Evolutionary conservation across 176 grass and related monocot genomes (phyloP).

Genomic region (Thalia dealbata): DNA sequence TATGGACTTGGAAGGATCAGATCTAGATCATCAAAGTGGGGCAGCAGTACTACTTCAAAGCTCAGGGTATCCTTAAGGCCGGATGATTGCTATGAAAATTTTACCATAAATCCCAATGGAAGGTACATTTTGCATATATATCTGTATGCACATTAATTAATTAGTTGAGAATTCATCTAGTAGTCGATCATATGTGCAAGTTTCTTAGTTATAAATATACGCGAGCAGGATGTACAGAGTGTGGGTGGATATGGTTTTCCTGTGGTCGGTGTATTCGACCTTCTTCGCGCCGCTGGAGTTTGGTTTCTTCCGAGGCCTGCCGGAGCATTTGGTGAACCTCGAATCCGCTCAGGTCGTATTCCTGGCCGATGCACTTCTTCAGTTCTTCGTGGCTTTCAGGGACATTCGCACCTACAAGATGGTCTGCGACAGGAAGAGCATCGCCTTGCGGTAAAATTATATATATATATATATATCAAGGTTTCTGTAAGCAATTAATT

Average conservation of each 20-base stretch:
- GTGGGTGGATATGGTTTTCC: constrained; percentile 50
- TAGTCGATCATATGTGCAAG: too few species aligned
- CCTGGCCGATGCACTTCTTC: constrained; percentile 55
- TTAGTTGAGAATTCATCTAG: too few species aligned
- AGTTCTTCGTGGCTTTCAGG: constrained; percentile 66
- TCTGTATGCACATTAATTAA: too few species aligned
- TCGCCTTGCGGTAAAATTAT: constrained; percentile 40
- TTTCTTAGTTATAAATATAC: too few species aligned
- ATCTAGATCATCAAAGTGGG: too few species aligned
- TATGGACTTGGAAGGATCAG: constrained; percentile 36
- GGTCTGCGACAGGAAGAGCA: constrained; percentile 45
- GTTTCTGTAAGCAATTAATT: neutral
- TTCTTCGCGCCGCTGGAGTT: constrained; percentile 89
- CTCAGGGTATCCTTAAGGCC: constrained; percentile 29
- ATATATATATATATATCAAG: neutral
- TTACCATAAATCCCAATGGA: constrained; percentile 70
- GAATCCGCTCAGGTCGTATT: constrained; percentile 76
- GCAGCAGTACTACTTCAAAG: constrained; percentile 30
- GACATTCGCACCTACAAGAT: constrained; percentile 58
- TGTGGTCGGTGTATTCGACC: constrained; percentile 78
- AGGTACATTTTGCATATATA: constrained; percentile 49
- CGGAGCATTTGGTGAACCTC: constrained; percentile 44
- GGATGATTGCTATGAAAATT: constrained; percentile 40
- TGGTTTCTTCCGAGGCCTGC: constrained; percentile 69
- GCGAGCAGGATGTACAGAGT: constrained; percentile 62